These are phyloP conservation scores for Lactarius hatsudake DNA, from an alignment of 768 basidiomycete species.

Conservation along the genomic window DNA sequence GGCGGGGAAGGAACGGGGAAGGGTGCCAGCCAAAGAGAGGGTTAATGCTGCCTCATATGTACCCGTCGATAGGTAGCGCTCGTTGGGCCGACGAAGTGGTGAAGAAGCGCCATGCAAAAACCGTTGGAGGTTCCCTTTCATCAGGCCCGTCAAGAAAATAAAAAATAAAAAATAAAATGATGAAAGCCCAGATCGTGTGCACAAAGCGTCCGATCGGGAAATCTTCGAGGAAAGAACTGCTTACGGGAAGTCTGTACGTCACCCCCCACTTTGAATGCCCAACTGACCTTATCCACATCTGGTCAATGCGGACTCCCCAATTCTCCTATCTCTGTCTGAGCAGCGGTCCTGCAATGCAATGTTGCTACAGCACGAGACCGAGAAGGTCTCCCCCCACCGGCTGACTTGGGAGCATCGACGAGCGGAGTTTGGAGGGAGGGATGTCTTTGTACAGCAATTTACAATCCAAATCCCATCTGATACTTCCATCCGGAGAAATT, in stretches of 20 bases:
- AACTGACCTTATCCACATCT: background rate
- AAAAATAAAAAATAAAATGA: background rate
- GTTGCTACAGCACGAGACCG: background rate
- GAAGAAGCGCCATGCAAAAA: background rate
- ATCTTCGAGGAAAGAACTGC: background rate
- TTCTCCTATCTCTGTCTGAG: background rate
- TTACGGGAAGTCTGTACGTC: background rate
- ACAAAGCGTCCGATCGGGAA: background rate
- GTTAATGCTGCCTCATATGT: constrained; percentile 20
- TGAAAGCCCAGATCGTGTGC: background rate
- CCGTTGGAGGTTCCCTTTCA: background rate
- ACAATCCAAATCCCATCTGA: background rate
- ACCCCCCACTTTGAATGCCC: background rate
- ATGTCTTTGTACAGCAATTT: background rate
- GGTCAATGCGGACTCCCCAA: background rate
- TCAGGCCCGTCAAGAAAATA: background rate
- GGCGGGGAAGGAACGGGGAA: constrained; percentile 11
- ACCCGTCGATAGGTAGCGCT: constrained; percentile 9
- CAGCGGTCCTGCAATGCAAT: background rate
- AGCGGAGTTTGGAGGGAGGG: background rate
- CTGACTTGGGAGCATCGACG: background rate
- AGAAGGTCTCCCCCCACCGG: background rate
- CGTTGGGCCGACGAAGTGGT: background rate
- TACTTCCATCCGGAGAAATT: background rate
- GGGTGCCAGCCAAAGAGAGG: constrained; percentile 18